phyloP scores from a whole-genome alignment of 192 early-diverging fungal species.

The Backusella circina region DNA sequence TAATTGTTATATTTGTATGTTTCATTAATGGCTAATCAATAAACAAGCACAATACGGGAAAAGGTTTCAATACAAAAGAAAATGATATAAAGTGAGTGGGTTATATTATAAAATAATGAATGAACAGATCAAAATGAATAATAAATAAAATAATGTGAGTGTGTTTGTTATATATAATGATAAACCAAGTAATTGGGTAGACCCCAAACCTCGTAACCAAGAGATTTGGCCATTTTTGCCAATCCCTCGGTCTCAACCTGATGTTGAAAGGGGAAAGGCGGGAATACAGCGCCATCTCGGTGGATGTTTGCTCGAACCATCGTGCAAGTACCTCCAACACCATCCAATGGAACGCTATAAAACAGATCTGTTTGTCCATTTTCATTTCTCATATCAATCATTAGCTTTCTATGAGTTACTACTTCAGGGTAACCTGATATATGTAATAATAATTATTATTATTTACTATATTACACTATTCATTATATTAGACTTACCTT shows the following conservation, averaged over 20 bases:
- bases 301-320: slow-evolving; percentile 64
- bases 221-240: slow-evolving; percentile 64
- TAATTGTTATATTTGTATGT: background rate
- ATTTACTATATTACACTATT: background rate
- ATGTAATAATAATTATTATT: background rate
- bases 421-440: slow-evolving; percentile 39
- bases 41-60: background rate
- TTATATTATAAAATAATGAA: background rate
- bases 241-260: slow-evolving; percentile 73
- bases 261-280: slow-evolving; percentile 58
- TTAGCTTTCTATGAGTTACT: slow-evolving; percentile 37
- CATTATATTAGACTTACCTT: slow-evolving; percentile 35
- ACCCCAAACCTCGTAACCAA: slow-evolving; percentile 61
- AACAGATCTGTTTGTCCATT: slow-evolving; percentile 29
- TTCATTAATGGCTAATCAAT: background rate
- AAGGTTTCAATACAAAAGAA: background rate
- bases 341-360: slow-evolving; percentile 51
- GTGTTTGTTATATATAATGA: slow-evolving; percentile 40
- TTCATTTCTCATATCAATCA: slow-evolving; percentile 38
- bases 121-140: background rate
- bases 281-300: slow-evolving; percentile 63
- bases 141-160: background rate
- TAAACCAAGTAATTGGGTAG: slow-evolving; percentile 61
- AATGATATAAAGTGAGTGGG: background rate
- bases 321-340: slow-evolving; percentile 65